Evolutionary conservation across 1,284 basidiomycete genomes (phyloP).

Genomic region (Prillingera fragicola): DNA sequence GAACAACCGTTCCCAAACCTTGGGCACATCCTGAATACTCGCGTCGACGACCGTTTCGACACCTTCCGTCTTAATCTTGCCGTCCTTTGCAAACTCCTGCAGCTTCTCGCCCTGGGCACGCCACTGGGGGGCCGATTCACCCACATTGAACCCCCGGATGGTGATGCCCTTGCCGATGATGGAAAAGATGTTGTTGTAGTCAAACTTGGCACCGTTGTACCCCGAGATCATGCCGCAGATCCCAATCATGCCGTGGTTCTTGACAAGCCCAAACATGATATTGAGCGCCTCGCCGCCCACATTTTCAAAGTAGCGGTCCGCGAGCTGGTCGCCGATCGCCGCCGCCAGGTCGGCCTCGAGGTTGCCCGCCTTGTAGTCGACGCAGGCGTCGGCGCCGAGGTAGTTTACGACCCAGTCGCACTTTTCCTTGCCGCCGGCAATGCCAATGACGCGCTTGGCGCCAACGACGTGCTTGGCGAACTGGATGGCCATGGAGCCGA

Average conservation of each 20-base stretch:
- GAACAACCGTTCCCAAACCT: conserved; percentile 38
- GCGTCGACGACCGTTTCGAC: conserved; percentile 37
- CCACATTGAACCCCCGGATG: conserved; percentile 47
- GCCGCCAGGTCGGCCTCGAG: conserved; percentile 13
- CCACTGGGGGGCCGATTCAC: conserved; percentile 32
- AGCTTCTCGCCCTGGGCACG: conserved; percentile 25
- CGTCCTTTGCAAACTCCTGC: conserved; percentile 26
- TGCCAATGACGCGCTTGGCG: conserved; percentile 45
- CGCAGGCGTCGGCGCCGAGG: conserved; percentile 45
- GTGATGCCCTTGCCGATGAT: conserved; percentile 48
- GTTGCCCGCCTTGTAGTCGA: conserved; percentile 47
- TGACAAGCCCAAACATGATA: conserved; percentile 34
- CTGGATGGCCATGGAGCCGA: conserved; percentile 21
- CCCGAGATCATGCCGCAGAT: conserved; percentile 40
- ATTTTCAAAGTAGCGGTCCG: conserved; percentile 31
- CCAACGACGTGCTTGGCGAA: conserved; percentile 36
- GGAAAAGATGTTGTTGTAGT: conserved; percentile 28
- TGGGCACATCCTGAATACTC: conserved; percentile 38
- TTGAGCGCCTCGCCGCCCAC: conserved; percentile 43
- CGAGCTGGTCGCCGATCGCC: conserved; percentile 18
- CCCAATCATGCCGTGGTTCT: conserved; percentile 44
- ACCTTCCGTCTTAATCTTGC: conserved; percentile 32
- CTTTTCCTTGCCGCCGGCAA: conserved; percentile 49
- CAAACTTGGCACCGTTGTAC: conserved; percentile 23
- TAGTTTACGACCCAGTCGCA: conserved; percentile 42